A percentile compares a stretch with the other conserved stretches of the same genome.
Evolutionary conservation across 495 filamentous ascomycete species (phyloP).

Genomic region (Daldinia loculata): DNA sequence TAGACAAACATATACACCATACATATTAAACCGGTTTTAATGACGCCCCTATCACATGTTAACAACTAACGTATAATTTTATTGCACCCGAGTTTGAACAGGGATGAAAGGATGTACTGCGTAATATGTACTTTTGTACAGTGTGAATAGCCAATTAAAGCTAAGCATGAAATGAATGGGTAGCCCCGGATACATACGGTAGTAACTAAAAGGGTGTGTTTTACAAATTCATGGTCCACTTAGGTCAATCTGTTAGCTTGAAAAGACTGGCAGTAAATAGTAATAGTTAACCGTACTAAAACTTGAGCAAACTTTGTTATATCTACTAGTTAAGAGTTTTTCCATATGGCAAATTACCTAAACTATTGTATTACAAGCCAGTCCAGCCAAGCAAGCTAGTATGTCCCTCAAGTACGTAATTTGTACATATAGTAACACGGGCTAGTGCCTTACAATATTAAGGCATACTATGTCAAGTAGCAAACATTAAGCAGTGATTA

Average conservation of each 20-base stretch:
- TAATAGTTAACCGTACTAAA: no score
- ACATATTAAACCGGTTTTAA: not conserved
- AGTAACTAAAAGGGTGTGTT: not conserved
- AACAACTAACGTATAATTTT: not conserved
- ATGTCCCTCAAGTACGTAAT: not conserved
- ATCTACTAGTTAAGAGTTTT: no score
- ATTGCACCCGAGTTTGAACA: slow-evolving; percentile 2
- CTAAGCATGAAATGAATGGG: not conserved
- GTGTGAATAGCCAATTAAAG: not conserved
- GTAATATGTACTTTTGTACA: not conserved
- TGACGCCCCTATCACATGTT: slow-evolving; percentile 1
- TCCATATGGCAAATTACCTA: no score
- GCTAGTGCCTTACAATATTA: not conserved
- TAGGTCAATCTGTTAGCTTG: not conserved
- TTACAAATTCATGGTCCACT: not conserved
- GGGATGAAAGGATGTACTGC: not conserved
- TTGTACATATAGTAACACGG: not conserved
- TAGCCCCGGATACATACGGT: not conserved
- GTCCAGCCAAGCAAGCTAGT: not conserved
- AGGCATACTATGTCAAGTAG: not conserved
- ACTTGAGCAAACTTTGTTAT: no score
- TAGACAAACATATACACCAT: not conserved
- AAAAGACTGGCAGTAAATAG: no score
- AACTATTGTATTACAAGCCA: no score
- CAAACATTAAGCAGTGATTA: not conserved